Evolutionary conservation across 2,329 filamentous ascomycete species (phyloP).

Genomic region (Fusarium luffae): DNA sequence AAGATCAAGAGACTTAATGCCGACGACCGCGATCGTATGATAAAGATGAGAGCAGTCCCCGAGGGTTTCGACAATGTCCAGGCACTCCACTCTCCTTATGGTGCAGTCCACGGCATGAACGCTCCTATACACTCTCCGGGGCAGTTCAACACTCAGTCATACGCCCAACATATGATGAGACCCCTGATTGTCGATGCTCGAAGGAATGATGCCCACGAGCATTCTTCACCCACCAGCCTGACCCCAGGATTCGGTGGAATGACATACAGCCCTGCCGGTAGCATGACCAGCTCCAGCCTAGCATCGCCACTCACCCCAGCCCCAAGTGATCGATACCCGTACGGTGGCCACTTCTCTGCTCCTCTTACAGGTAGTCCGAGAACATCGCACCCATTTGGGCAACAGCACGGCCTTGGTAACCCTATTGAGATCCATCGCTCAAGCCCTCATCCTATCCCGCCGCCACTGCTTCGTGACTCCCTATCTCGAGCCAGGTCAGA

Average conservation of each 20-base stretch:
- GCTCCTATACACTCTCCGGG: slow-evolving; percentile 61
- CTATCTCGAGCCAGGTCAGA: slow-evolving; percentile 68
- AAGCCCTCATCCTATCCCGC: slow-evolving; percentile 64
- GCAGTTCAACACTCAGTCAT: slow-evolving; percentile 61
- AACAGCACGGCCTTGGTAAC: slow-evolving; percentile 60
- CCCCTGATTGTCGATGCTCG: slow-evolving; percentile 77
- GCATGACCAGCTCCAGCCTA: slow-evolving; percentile 64
- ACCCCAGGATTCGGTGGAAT: slow-evolving; percentile 75
- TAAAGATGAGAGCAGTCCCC: slow-evolving; percentile 77
- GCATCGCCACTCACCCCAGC: slow-evolving; percentile 68
- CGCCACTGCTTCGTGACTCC: slow-evolving; percentile 68
- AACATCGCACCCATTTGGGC: slow-evolving; percentile 64
- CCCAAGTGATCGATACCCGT: slow-evolving; percentile 65
- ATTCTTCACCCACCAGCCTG: slow-evolving; percentile 73
- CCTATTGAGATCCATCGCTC: slow-evolving; percentile 59
- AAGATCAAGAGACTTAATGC: slow-evolving; percentile 77
- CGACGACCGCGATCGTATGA: slow-evolving; percentile 77
- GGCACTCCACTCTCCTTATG: slow-evolving; percentile 74
- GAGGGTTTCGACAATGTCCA: slow-evolving; percentile 78
- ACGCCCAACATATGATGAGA: slow-evolving; percentile 71
- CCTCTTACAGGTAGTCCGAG: slow-evolving; percentile 61
- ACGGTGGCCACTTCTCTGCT: slow-evolving; percentile 60
- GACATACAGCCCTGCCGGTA: slow-evolving; percentile 67
- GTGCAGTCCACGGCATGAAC: slow-evolving; percentile 66
- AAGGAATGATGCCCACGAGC: slow-evolving; percentile 71